Base-by-base conservation (phyloP, 2,329 filamentous ascomycete species). In the Tricladium varicosporioides region DNA sequence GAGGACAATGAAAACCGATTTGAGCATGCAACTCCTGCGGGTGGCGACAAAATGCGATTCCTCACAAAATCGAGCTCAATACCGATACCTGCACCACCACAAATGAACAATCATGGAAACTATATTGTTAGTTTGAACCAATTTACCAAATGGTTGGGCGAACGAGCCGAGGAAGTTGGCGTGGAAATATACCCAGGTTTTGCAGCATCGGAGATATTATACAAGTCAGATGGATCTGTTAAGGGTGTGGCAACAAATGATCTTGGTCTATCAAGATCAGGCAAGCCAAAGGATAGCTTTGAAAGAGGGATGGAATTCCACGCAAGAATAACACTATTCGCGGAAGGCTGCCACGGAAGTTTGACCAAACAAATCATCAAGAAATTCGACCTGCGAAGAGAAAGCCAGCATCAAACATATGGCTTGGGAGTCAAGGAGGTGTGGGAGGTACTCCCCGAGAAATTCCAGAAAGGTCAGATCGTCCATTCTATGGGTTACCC, bases 251-350 rank as follows among this genome's bases (percentile, higher is more conserved):
- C 94, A 15, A 99, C 94, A 48, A 97, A 97, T 69, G 94, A 99
- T 69, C 78, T 97, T 18, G 94, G 94, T 42, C 83, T 99, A 58
- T 86, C 82, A 9, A 83, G 92, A 54, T 83, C 89, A 67, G 93
- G 93, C 42, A 88, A 88, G 72, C 85, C 92, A 36, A 97, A 96
- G 77, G 89, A 94, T 55, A 87, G 81, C 5, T 99, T 97, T 69
- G 92, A 97, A 79, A 84, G 94, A 60, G 94, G 94, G 59, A 99
- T 99, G 94, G 94, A 96, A 75, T 99, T 99, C 72, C 92, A 96
- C 70, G 93, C 94, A 5, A 82, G 89, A 57, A 87, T 94, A 50
- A 99, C 94, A 40, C 80, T 99, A 54, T 92, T 99, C 58, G 94
- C 83, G 11, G 94, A 99, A 76, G 94, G 94, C 11, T 97, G 93